These are phyloP conservation scores for Myotisia sp. DNA, from an alignment of 2,329 filamentous ascomycete species.

Conservation along the genomic window DNA sequence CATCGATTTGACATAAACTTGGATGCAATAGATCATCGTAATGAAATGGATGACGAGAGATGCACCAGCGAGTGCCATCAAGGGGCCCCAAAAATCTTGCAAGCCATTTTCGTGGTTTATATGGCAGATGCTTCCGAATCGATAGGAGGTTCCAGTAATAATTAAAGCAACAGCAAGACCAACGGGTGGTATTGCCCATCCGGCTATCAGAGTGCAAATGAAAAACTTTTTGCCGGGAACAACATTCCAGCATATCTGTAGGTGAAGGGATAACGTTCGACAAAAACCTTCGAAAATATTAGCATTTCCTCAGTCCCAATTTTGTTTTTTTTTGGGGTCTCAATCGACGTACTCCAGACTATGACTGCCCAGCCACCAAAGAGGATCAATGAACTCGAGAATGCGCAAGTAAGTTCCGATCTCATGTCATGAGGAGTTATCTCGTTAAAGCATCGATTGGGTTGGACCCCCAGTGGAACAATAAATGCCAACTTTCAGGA, in stretches of 20 bases:
- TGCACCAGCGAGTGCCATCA: conserved; percentile 61
- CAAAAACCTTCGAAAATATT: conserved; percentile 48
- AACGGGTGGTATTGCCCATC: conserved; percentile 70
- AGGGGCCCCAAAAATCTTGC: conserved; percentile 76
- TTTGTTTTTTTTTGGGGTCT: background rate
- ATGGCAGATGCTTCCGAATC: conserved; percentile 83
- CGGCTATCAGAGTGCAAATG: conserved; percentile 62
- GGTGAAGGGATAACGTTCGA: conserved; percentile 76
- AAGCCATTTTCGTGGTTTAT: conserved; percentile 82
- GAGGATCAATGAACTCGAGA: conserved; percentile 73
- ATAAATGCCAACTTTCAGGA: conserved; percentile 65
- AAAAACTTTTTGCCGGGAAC: conserved; percentile 81
- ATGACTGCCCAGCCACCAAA: conserved; percentile 72
- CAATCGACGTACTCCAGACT: conserved; percentile 57
- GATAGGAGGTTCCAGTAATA: conserved; percentile 83
- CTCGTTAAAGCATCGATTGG: conserved; percentile 68
- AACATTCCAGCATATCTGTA: conserved; percentile 96
- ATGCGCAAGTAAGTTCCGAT: conserved; percentile 65
- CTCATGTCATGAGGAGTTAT: conserved; percentile 94
- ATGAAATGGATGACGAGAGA: conserved; percentile 68
- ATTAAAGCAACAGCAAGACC: conserved; percentile 64
- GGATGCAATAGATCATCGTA: conserved; percentile 84
- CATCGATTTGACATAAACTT: conserved; percentile 79
- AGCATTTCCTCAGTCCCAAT: conserved; percentile 5
- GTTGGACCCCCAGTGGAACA: conserved; percentile 64